Evolutionary conservation across 1,284 basidiomycete genomes (phyloP), one percentile per base, ranked within the genome.

Genomic region (Cutaneotrichosporon sp.): DNA sequence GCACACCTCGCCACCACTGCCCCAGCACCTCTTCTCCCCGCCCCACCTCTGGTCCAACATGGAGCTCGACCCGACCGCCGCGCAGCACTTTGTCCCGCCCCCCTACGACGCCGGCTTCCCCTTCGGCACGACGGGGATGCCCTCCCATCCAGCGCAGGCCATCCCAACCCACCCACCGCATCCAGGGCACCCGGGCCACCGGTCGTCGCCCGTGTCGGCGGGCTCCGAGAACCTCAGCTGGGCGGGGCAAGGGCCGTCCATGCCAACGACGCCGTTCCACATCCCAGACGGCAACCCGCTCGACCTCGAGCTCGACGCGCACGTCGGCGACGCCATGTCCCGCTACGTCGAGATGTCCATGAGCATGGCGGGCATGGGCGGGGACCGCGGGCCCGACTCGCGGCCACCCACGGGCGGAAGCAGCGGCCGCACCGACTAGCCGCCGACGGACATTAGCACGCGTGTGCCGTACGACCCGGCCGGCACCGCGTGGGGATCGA

Each of bases 301-400:
- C 18, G 47, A 50, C 7, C 27, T 31, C 18, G 47, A 50, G 47
- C 47, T n/a, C 25, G 13, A 18, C 47, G 3, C 27, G 10, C 24
- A 9, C 25, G n/a, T 50, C 18, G 38, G 22, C 20, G 33, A 64
- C 33, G 33, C 31, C 46, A 57, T 60, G 54, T 20, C 56, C 9
- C 38, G 33, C 25, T 24, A 64, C 13, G 67, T 67, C 36, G 60
- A 58, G 22, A 42, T 51, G 36, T 34, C 54, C 5, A 29, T 42
- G 54, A 49, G 56, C 11, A 57, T 55, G 31, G 46, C 27, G 22
- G 45, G 24, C 22, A 46, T 46, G 45, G 38, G 18, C 38, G 16
- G 16, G 18, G 38, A 42, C 18, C 38, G 16, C 18, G 8, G 38
- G 38, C 2, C 7, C 38, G 38, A 42, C 2, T 16, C 18, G 6